A percentile compares a stretch with the other conserved stretches of the same genome.
Evolutionary conservation across 257 asterid genomes (phyloP).

Genomic region (Gentiana macrophylla): DNA sequence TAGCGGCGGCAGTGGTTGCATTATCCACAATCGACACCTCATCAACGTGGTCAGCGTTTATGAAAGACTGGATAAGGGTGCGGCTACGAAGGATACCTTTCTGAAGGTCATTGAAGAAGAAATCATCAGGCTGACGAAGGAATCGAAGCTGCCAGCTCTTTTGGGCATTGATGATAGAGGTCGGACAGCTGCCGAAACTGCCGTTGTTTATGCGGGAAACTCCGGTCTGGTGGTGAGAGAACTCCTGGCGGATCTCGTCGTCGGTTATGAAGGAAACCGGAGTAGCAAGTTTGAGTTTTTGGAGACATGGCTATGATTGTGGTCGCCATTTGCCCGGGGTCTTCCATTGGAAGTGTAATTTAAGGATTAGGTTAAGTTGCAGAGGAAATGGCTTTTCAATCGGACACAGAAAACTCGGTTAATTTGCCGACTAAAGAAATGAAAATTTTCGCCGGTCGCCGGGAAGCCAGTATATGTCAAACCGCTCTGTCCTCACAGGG

Average conservation of each 20-base stretch:
- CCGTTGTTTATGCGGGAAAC: slow-evolving; percentile 86
- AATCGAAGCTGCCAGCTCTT: slow-evolving; percentile 73
- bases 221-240: slow-evolving; percentile 62
- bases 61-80: slow-evolving; percentile 52
- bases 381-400: too few species aligned
- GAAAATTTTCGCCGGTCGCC: too few species aligned
- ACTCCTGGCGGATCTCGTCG: slow-evolving; percentile 54
- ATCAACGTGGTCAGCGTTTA: slow-evolving; percentile 81
- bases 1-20: slow-evolving; percentile 95
- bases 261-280: slow-evolving; percentile 31
- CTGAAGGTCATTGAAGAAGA: slow-evolving; percentile 76
- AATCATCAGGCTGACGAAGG: slow-evolving; percentile 88
- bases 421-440: too few species aligned
- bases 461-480: too few species aligned
- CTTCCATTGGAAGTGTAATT: slow-evolving; percentile 24
- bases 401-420: too few species aligned
- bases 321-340: slow-evolving; percentile 36
- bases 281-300: slow-evolving; percentile 50
- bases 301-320: slow-evolving; percentile 27
- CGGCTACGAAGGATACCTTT: slow-evolving; percentile 63
- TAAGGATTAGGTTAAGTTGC: slow-evolving; percentile 32
- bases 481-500: too few species aligned
- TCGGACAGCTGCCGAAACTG: slow-evolving; percentile 91
- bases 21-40: slow-evolving; percentile 93
- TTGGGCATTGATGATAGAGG: slow-evolving; percentile 83